Evolutionary conservation across 495 filamentous ascomycete species (phyloP).

Genomic region (Hypoxylon cercidicola): DNA sequence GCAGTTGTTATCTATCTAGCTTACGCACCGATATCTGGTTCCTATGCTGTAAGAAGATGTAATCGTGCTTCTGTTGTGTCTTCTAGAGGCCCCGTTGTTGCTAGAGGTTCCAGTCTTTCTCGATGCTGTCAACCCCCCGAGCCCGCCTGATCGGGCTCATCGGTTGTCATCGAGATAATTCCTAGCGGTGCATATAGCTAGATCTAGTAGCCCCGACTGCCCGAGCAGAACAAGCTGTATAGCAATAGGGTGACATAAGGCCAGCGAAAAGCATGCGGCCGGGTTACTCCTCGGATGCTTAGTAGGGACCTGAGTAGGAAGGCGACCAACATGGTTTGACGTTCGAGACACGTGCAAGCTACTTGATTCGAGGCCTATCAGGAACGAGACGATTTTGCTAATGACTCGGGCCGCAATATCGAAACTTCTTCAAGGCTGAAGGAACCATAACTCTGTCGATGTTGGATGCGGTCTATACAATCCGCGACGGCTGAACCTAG

Average conservation of each 20-base stretch:
- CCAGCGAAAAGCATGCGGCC: constrained; percentile 19
- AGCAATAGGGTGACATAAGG: constrained; percentile 26
- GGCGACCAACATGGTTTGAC: constrained; percentile 19
- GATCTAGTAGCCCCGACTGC: constrained; percentile 1
- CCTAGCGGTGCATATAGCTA: constrained; percentile 8
- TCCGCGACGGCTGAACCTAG: constrained; percentile 12
- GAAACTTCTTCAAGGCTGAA: constrained; percentile 7
- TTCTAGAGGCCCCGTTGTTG: constrained; percentile 15
- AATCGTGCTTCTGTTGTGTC: constrained; percentile 26
- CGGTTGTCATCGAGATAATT: constrained; percentile 30
- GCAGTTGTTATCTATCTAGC: constrained; percentile 32
- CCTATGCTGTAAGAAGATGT: constrained; percentile 35
- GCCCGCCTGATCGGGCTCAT: constrained; percentile 28
- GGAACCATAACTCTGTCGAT: constrained; percentile 4
- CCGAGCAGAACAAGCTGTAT: constrained; percentile 9
- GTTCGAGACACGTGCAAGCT: constrained; percentile 28
- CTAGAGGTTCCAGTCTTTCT: neutral
- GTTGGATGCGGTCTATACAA: constrained; percentile 3
- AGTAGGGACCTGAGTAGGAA: constrained; percentile 11
- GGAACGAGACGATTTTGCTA: constrained; percentile 16
- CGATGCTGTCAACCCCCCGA: neutral
- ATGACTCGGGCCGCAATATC: constrained; percentile 39
- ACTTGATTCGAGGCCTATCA: constrained; percentile 14
- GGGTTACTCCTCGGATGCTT: neutral
- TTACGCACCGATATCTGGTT: constrained; percentile 14